Percentiles rank a stretch among this genome's conserved stretches.
Conservation (phyloP, 495 filamentous ascomycete genomes). For the Penicillium ucsense region DNA sequence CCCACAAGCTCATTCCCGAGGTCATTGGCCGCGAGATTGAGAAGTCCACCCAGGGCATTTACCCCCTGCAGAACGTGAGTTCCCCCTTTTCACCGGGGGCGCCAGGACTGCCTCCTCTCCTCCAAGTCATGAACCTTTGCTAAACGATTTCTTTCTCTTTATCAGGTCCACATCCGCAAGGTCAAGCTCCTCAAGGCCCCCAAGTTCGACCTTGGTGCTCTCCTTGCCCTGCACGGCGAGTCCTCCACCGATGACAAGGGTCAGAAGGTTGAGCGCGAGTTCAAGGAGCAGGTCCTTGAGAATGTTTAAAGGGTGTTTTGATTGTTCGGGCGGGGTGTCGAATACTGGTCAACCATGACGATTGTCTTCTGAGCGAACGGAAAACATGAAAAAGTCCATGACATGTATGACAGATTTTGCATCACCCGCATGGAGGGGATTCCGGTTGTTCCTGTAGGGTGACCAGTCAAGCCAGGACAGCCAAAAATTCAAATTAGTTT, state of each 20-base stretch:
- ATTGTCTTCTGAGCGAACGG: slow-evolving; percentile 21
- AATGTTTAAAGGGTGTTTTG: slow-evolving; percentile 55
- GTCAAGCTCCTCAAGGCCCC: slow-evolving; percentile 96
- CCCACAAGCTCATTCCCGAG: slow-evolving; percentile 95
- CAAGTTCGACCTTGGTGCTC: slow-evolving; percentile 96
- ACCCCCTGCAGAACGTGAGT: slow-evolving; percentile 95
- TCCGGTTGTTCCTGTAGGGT: slow-evolving; percentile 1
- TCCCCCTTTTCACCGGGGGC: neutral
- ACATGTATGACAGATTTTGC: slow-evolving; percentile 17
- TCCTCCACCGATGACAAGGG: slow-evolving; percentile 91
- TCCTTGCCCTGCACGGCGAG: slow-evolving; percentile 94
- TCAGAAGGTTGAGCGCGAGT: slow-evolving; percentile 97
- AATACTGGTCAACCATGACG: slow-evolving; percentile 20
- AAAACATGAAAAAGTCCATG: slow-evolving; percentile 25
- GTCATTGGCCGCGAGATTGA: slow-evolving; percentile 99
- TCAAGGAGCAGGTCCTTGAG: slow-evolving; percentile 94
- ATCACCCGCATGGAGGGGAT: slow-evolving; percentile 2
- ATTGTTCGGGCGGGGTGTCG: slow-evolving; percentile 14
- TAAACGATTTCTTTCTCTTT: neutral
- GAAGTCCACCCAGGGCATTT: slow-evolving; percentile 98
- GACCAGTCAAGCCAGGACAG: neutral
- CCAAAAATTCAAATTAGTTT: slow-evolving; percentile 2
- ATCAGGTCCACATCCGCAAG: slow-evolving; percentile 97
- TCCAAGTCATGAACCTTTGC: slow-evolving; percentile 19
- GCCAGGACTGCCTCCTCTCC: no score